Evolutionary conservation across 2,329 filamentous ascomycete species (phyloP).

Genomic region (Xylariales sp.): DNA sequence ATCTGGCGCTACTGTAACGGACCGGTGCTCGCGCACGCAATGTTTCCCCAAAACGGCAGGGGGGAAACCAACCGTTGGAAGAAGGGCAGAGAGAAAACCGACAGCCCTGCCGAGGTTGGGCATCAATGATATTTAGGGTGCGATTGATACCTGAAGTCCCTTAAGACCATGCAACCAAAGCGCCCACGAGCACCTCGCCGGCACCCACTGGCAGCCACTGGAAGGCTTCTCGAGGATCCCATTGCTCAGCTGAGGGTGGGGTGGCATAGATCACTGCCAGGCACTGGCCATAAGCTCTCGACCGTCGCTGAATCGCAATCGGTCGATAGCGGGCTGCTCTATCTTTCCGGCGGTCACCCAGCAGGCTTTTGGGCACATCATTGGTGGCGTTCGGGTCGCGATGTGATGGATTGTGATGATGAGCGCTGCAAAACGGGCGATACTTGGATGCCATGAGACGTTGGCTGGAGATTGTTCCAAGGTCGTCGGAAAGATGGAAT

Average conservation of each 20-base stretch:
- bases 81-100: conserved; percentile 1
- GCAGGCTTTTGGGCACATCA: conserved; percentile 3
- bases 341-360: conserved; percentile 3
- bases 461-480: background rate
- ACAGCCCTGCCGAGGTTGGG: conserved; percentile 10
- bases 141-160: conserved; percentile 9
- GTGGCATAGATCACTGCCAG: conserved; percentile 4
- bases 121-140: conserved; percentile 8
- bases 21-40: background rate
- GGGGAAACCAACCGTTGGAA: conserved; percentile 2
- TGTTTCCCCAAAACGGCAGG: conserved; percentile 4
- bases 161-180: conserved; percentile 4
- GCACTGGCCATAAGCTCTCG: conserved; percentile 7
- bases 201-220: conserved; percentile 12
- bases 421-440: background rate
- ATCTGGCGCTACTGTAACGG: conserved; percentile 5
- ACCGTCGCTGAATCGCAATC: conserved; percentile 4
- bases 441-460: background rate
- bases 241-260: conserved; percentile 12
- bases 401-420: conserved; percentile 7
- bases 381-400: conserved; percentile 1
- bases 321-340: conserved; percentile 7
- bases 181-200: conserved; percentile 8
- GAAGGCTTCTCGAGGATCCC: conserved; percentile 6
- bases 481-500: background rate